These are phyloP conservation scores for Balansia obtecta DNA, from an alignment of 2,329 filamentous ascomycete genomes.

Conservation along the genomic window DNA sequence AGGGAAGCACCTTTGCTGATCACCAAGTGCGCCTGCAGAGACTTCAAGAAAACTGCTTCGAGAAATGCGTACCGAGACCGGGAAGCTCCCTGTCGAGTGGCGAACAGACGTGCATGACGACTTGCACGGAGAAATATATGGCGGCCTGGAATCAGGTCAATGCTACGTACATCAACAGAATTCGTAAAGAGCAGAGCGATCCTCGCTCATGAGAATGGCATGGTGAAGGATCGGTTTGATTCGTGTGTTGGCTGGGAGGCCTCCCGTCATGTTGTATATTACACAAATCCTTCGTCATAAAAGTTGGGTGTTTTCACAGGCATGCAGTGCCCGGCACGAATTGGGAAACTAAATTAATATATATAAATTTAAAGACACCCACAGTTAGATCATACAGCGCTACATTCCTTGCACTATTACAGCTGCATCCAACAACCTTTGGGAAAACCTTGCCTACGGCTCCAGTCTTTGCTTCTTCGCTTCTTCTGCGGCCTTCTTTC, in stretches of 20 bases:
- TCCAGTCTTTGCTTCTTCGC: constrained; percentile 40
- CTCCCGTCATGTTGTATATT: not conserved
- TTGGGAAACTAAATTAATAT: too few species aligned
- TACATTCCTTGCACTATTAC: not conserved
- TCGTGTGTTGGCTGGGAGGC: not conserved
- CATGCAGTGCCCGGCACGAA: too few species aligned
- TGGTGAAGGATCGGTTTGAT: not conserved
- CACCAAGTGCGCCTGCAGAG: constrained; percentile 35
- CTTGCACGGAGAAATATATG: constrained; percentile 82
- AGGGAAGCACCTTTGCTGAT: constrained; percentile 4
- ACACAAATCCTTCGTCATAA: not conserved
- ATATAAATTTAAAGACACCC: too few species aligned
- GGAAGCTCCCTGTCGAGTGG: constrained; percentile 51
- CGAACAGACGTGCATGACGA: constrained; percentile 59
- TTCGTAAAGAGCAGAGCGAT: constrained; percentile 43
- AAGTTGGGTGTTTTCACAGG: not conserved
- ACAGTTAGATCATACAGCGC: too few species aligned
- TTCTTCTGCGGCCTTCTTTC: constrained; percentile 63
- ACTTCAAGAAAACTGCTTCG: constrained; percentile 72
- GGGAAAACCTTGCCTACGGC: constrained; percentile 11
- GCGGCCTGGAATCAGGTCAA: constrained; percentile 65
- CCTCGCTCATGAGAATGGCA: not conserved
- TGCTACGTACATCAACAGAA: constrained; percentile 50
- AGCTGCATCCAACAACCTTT: not conserved
- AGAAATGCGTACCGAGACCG: constrained; percentile 61